These are phyloP conservation scores for Clathrus columnatus DNA, from an alignment of 768 basidiomycete genomes.

Conservation along the genomic window DNA sequence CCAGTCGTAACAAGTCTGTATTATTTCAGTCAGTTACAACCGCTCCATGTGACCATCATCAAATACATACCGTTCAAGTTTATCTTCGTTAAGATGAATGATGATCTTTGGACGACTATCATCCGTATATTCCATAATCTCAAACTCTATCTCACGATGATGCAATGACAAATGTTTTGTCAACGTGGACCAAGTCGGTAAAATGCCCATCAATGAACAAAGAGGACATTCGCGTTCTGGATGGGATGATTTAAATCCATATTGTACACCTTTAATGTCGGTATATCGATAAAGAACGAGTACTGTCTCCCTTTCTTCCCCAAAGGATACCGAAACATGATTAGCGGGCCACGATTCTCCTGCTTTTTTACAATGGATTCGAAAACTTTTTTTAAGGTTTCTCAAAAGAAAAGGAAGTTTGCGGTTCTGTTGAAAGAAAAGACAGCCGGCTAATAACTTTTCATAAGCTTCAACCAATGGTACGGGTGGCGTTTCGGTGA, in stretches of 20 bases:
- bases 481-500: neutral
- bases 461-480: conserved; percentile 1
- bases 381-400: conserved; percentile 43
- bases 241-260: conserved; percentile 12
- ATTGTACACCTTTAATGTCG: conserved; percentile 6
- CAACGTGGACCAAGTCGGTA: conserved; percentile 36
- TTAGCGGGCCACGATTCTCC: conserved; percentile 22
- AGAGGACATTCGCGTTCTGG: conserved; percentile 39
- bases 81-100: neutral
- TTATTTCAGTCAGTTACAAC: neutral
- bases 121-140: conserved; percentile 14
- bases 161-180: conserved; percentile 41
- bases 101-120: conserved; percentile 25
- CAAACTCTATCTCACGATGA: conserved; percentile 32
- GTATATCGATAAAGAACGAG: conserved; percentile 12
- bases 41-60: neutral
- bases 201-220: conserved; percentile 38
- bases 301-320: conserved; percentile 17
- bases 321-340: conserved; percentile 16
- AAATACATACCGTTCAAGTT: no score
- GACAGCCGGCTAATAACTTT: neutral
- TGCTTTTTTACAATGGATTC: conserved; percentile 28
- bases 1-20: neutral
- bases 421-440: neutral
- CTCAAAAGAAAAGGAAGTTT: conserved; percentile 50